phyloP scores from a whole-genome alignment of 2,329 filamentous ascomycete species.

The Trichoderma sp. region DNA sequence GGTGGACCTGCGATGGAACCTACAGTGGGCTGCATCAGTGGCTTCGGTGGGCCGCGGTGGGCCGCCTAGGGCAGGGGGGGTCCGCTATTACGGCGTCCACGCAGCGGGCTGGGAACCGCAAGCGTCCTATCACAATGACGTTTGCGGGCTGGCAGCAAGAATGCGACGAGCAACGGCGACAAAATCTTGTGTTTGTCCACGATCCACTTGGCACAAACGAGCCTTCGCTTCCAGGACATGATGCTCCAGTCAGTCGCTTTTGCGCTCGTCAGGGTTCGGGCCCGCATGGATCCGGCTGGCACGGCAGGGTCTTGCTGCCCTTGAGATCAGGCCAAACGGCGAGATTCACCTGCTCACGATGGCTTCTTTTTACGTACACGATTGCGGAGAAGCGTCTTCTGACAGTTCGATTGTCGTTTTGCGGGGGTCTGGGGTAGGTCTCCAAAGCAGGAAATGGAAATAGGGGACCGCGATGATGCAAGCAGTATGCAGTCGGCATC shows the following conservation, averaged over 20 bases:
- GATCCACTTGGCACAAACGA: slow-evolving; percentile 11
- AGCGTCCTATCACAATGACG: slow-evolving; percentile 17
- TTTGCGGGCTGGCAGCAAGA: slow-evolving; percentile 20
- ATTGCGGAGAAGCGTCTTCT: slow-evolving; percentile 21
- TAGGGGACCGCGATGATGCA: neutral
- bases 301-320: slow-evolving; percentile 9
- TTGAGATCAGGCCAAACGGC: neutral
- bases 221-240: neutral
- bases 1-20: slow-evolving; percentile 3
- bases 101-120: neutral
- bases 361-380: slow-evolving; percentile 27
- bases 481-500: neutral
- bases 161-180: neutral
- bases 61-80: neutral
- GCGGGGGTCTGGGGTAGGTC: slow-evolving; percentile 25
- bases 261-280: slow-evolving; percentile 7
- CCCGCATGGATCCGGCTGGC: slow-evolving; percentile 12
- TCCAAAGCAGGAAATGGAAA: neutral
- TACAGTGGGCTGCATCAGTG: slow-evolving; percentile 12
- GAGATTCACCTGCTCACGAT: slow-evolving; percentile 7
- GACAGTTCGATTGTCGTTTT: slow-evolving; percentile 12
- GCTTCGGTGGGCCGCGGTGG: slow-evolving; percentile 7
- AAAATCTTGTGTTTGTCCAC: slow-evolving; percentile 1
- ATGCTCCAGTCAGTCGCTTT: neutral
- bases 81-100: slow-evolving; percentile 21